Evolutionary conservation across 257 asterid species (phyloP), one percentile per base, ranked within the genome.

Genomic region (Solanum ossicruentum): DNA sequence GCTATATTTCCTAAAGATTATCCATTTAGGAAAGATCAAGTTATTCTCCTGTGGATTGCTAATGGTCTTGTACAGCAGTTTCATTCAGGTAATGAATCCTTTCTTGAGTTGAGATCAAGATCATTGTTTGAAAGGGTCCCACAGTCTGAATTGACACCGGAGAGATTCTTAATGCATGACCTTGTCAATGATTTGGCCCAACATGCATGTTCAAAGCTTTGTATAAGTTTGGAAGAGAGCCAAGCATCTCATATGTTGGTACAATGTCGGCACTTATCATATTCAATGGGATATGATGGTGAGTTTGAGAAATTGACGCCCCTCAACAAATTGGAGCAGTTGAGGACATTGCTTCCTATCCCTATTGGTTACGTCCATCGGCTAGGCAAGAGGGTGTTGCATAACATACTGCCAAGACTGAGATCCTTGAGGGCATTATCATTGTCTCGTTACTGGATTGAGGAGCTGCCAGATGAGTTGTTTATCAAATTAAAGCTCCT

Each of bases 121-220:
- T 61, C 87, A 8, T 12, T 84, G 3, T 32, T 84, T 0, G 60
- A 71, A 84, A 39, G 5, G 7, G 61, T 36, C 75, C 52, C 69
- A 54, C 3, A 1, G 5, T 61, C 69, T 72, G 0, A 72, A 72
- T 0, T 6, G 0, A 36, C 39, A 36, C 7, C 1, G 41, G 12
- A 36, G 36, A 1, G 2, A 12, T 84, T 84, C 61, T 10, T 58
- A 12, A 84, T 84, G 86, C 86, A 84, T 58, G 75, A 72, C 10
- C 86, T 84, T 28, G 81, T 84, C 28, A 84, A 84, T 23, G 86
- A 84, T 84, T 3, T 84, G 13, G 83, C 86, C 8, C 52, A 84
- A n/a, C 3, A n/a, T 58, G 49, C 66, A 51, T 84, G 58, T 36
- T 21, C 83, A 57, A 72, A 72, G 4, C 66, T 54, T 56, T 84